Evolutionary conservation across 352 stramenopile genomes (phyloP), one percentile per base, ranked within the genome.

Genomic region (Salisapilia sapeloensis): DNA sequence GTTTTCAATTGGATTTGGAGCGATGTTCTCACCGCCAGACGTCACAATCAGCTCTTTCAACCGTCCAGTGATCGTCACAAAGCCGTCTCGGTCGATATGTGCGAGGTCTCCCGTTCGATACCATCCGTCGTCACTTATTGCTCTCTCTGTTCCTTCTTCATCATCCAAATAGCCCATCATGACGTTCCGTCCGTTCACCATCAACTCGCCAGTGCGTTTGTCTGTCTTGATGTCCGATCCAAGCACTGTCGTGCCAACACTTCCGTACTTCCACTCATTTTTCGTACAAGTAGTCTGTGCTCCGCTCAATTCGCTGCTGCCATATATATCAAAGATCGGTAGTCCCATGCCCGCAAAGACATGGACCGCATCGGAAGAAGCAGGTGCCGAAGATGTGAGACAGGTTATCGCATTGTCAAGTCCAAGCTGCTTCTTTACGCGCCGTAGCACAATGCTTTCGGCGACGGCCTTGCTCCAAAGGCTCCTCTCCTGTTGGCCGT

Each of bases 11-110:
- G 56, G 45, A 2, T 64, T 58, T 8, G 72, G 72, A 4, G 72
- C 46, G 21, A 89, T 69, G 40, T 89, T 89, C 34, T 89, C 72
- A 28, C 72, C 72, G 24, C 72, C 72, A 11, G 72, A 71, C 2
- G 67, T 84, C 33, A 70, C 80, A 44, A 85, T 85, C 16, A 86
- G 46, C 36, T 87, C 74, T 40, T 87, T 87, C 46, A 86, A 61
- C 17, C 72, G 60, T 18, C 74, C 72, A 8, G 74, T 87, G 38
- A 87, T 84, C 13, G 34, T 46, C 39, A 74, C 38, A 42, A 91
- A 86, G 10, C 71, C 61, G 18, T 50, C 42, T 3, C 35, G 27
- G 34, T 76, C 66, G 13, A 69, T 46, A 11, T 41, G 24, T n/a
- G 45, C 72, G 23, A 75, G 60, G 35, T 91, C 75, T 2, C 75